Percentiles rank a stretch among this genome's conserved stretches.
These are phyloP conservation scores for Cajanus cajan DNA, from an alignment of 306 rosid genomes.

Conservation along the genomic window DNA sequence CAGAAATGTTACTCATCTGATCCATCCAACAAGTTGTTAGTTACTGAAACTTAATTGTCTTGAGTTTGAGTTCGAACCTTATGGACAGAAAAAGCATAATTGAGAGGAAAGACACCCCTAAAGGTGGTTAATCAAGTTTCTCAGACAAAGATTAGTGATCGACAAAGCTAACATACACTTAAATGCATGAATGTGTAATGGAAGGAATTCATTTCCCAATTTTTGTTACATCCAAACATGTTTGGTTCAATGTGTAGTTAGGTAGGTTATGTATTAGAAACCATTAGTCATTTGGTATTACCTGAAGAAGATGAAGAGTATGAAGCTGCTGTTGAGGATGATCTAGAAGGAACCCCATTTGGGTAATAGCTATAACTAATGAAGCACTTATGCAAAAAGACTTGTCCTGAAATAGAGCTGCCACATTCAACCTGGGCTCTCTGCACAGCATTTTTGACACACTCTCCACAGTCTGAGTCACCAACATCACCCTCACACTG, in stretches of 20 bases:
- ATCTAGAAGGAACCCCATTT: slow-evolving; percentile 72
- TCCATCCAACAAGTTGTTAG: too few relatives aligned
- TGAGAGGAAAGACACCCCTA: too few relatives aligned
- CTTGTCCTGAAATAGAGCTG: slow-evolving; percentile 75
- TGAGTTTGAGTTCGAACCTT: too few relatives aligned
- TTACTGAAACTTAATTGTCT: too few relatives aligned
- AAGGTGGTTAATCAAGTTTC: too few relatives aligned
- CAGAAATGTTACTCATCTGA: too few relatives aligned
- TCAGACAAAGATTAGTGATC: too few relatives aligned
- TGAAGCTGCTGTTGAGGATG: slow-evolving; percentile 26
- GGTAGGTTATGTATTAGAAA: not conserved
- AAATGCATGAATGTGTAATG: too few relatives aligned
- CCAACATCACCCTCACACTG: slow-evolving; percentile 96
- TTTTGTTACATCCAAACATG: not conserved
- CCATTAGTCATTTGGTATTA: not conserved
- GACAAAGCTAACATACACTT: too few relatives aligned
- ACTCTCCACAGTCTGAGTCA: slow-evolving; percentile 81
- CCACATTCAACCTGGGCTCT: slow-evolving; percentile 92
- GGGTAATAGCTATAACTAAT: slow-evolving; percentile 80
- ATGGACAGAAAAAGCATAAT: too few relatives aligned
- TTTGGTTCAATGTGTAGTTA: not conserved
- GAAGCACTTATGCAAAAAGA: slow-evolving; percentile 84
- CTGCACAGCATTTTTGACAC: slow-evolving; percentile 76
- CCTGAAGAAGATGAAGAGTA: slow-evolving; percentile 62
- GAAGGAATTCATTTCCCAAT: not conserved